phyloP scores from a whole-genome alignment of 2,329 filamentous ascomycete species.

The Akanthomyces muscarius region DNA sequence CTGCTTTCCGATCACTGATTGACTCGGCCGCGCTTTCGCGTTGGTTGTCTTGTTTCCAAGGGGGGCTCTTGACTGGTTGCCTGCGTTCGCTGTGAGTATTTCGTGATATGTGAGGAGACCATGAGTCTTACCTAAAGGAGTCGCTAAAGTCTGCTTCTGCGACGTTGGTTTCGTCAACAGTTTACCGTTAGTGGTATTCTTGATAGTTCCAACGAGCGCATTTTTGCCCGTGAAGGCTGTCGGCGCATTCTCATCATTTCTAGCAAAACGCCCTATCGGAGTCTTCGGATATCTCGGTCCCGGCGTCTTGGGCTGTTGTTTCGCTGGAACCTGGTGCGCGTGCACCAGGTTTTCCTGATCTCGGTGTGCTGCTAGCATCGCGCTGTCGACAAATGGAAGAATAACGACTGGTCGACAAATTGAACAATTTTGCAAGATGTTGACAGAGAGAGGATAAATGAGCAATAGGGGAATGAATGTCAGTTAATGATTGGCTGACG shows the following conservation, averaged over 20 bases:
- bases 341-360: slow-evolving; percentile 88
- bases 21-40: slow-evolving; percentile 69
- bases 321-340: slow-evolving; percentile 67
- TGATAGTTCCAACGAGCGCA: slow-evolving; percentile 52
- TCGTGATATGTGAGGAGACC: not conserved
- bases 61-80: slow-evolving; percentile 64
- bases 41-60: slow-evolving; percentile 96
- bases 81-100: slow-evolving; percentile 20
- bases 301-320: slow-evolving; percentile 80
- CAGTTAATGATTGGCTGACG: not conserved
- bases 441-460: not conserved
- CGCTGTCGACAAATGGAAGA: not conserved
- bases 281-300: slow-evolving; percentile 75
- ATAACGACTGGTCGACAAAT: not conserved
- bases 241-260: slow-evolving; percentile 78
- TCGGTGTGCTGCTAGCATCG: slow-evolving; percentile 71
- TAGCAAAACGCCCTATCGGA: slow-evolving; percentile 63
- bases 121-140: slow-evolving; percentile 67
- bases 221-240: slow-evolving; percentile 35
- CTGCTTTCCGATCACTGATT: slow-evolving; percentile 61
- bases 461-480: slow-evolving; percentile 2
- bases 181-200: slow-evolving; percentile 31
- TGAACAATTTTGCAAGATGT: not conserved
- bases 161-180: slow-evolving; percentile 44
- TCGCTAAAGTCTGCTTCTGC: slow-evolving; percentile 60